Conservation (phyloP, 345 rosid genomes). For the Chamaenerion angustifolium region DNA sequence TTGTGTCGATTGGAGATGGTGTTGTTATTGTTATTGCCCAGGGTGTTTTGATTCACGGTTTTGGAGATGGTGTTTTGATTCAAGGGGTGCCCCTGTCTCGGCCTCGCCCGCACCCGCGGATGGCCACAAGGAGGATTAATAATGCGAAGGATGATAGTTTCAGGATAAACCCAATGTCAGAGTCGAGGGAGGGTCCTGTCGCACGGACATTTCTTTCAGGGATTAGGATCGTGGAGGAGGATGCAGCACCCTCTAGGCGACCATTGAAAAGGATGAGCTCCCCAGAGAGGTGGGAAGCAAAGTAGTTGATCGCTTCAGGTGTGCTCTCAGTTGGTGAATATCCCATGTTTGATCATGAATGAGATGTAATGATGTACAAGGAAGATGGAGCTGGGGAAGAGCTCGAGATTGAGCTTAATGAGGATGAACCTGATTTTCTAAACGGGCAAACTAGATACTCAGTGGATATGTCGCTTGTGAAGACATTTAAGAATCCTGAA, state of each 20-base stretch:
- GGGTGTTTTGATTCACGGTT: too few species aligned
- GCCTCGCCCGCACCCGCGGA: too few species aligned
- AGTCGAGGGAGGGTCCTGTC: conserved; percentile 38
- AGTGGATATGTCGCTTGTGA: conserved; percentile 75
- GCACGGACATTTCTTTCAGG: conserved; percentile 66
- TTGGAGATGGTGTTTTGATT: too few species aligned
- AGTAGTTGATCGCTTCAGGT: conserved; percentile 83
- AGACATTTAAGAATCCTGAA: conserved; percentile 86
- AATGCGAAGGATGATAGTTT: conserved; percentile 48
- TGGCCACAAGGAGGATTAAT: conserved; percentile 42
- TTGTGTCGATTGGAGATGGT: too few species aligned
- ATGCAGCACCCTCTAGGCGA: conserved; percentile 35
- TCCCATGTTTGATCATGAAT: conserved; percentile 79
- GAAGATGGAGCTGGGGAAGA: conserved; percentile 86
- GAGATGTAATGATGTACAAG: conserved; percentile 62
- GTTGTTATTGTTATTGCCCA: too few species aligned
- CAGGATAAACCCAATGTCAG: conserved; percentile 36
- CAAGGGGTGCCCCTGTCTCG: too few species aligned
- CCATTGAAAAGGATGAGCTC: conserved; percentile 84
- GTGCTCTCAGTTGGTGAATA: conserved; percentile 42
- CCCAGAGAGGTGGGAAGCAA: conserved; percentile 81
- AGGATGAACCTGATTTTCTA: conserved; percentile 77
- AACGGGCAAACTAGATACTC: conserved; percentile 63
- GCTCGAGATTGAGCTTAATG: conserved; percentile 87
- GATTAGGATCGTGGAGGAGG: conserved; percentile 54